A percentile compares a stretch with the other conserved stretches of the same genome.
Evolutionary conservation across 1,284 basidiomycete genomes (phyloP).

Genomic region (Paramarasmius palmivorus): DNA sequence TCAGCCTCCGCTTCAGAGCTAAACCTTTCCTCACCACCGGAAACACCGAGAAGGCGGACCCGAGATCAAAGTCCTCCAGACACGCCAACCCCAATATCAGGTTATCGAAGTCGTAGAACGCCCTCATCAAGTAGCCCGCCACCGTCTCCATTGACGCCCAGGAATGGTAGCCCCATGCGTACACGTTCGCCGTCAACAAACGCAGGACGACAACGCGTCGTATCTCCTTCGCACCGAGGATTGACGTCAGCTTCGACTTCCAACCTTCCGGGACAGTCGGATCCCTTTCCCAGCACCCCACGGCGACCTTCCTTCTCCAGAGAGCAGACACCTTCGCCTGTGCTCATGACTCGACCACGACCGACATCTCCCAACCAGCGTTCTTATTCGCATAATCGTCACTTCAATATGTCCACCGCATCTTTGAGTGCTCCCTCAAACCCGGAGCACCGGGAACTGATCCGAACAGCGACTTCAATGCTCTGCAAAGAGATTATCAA

Average conservation of each 20-base stretch:
- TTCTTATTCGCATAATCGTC: constrained; percentile 47
- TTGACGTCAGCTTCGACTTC: constrained; percentile 34
- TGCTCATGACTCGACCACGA: constrained; percentile 36
- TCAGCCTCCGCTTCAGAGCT: constrained; percentile 29
- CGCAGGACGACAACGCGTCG: constrained; percentile 23
- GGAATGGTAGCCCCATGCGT: constrained; percentile 42
- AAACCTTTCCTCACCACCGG: constrained; percentile 21
- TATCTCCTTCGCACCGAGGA: constrained; percentile 30
- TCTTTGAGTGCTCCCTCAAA: constrained; percentile 48
- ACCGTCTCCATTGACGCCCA: constrained; percentile 33
- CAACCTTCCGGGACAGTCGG: constrained; percentile 32
- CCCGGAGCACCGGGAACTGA: constrained; percentile 60
- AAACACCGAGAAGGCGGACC: constrained; percentile 29
- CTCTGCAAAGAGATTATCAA: constrained; percentile 65
- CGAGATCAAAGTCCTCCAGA: constrained; percentile 42
- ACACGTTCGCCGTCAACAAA: constrained; percentile 34
- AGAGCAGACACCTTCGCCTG: constrained; percentile 26
- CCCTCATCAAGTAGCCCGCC: constrained; percentile 36
- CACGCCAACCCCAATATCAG: constrained; percentile 47
- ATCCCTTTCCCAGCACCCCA: constrained; percentile 27
- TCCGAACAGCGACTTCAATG: constrained; percentile 60
- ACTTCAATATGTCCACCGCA: constrained; percentile 54
- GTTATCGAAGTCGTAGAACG: constrained; percentile 38
- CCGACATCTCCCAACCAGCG: constrained; percentile 43
- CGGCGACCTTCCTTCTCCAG: constrained; percentile 26